phyloP scores from a whole-genome alignment of 352 stramenopile genomes.

The Poterioochromonas sp. region DNA sequence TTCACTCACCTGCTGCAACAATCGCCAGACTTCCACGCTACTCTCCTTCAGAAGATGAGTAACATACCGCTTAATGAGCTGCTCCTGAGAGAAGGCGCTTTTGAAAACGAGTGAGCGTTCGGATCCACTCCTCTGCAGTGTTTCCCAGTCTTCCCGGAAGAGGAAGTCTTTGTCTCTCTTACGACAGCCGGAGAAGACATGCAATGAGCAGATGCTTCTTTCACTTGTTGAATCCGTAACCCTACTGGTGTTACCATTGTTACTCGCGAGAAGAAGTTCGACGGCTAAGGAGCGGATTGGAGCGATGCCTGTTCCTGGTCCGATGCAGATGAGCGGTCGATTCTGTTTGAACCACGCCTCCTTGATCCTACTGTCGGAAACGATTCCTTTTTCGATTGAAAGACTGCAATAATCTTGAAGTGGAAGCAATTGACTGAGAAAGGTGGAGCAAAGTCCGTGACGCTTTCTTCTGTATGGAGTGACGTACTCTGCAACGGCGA shows the following conservation, averaged over 20 bases:
- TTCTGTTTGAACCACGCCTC: too few relatives aligned
- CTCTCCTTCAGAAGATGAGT: conserved; percentile 69
- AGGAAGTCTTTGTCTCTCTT: conserved; percentile 72
- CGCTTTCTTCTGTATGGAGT: conserved; percentile 74
- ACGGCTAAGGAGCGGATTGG: conserved; percentile 91
- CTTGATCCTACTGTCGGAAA: too few relatives aligned
- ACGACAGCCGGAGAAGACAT: conserved; percentile 75
- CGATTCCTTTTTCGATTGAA: too few relatives aligned
- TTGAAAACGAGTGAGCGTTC: too few relatives aligned
- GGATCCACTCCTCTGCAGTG: too few relatives aligned
- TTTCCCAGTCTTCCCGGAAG: conserved; percentile 69
- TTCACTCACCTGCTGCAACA: conserved; percentile 17
- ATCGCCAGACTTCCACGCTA: conserved; percentile 52
- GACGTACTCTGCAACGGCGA: conserved; percentile 75
- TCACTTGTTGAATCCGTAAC: too few relatives aligned
- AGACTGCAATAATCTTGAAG: too few relatives aligned
- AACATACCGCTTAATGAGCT: conserved; percentile 72
- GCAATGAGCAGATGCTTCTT: conserved; percentile 28
- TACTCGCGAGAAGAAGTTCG: too few relatives aligned
- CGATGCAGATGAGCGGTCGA: conserved; percentile 78
- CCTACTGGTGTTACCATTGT: too few relatives aligned
- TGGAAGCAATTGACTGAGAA: conserved; percentile 56
- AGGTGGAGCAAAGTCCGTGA: conserved; percentile 67
- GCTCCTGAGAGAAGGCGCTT: conserved; percentile 76
- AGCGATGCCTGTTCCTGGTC: conserved; percentile 88